These are phyloP conservation scores for Tanacetum coccineum DNA, from an alignment of 129 eudicot genomes.

Conservation along the genomic window DNA sequence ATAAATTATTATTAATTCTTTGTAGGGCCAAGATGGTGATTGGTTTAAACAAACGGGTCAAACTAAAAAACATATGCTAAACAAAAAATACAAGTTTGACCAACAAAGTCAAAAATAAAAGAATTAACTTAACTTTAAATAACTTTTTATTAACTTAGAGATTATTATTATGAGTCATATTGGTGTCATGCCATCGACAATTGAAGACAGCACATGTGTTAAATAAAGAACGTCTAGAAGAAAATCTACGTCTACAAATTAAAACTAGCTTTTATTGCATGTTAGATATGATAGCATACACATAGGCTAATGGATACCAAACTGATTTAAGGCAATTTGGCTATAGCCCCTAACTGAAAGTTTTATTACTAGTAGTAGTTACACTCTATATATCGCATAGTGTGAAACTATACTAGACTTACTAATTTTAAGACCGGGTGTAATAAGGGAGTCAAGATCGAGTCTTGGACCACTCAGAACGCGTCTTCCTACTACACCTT, in stretches of 20 bases:
- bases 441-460: too few relatives aligned
- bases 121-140: background rate
- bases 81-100: constrained; percentile 22
- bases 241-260: background rate
- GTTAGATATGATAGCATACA: background rate
- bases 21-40: background rate
- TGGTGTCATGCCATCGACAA: background rate
- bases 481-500: too few relatives aligned
- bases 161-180: background rate
- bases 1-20: background rate
- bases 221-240: constrained; percentile 5
- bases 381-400: too few relatives aligned
- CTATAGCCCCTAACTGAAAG: too few relatives aligned
- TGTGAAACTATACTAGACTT: too few relatives aligned
- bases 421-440: too few relatives aligned
- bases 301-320: constrained; percentile 5
- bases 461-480: too few relatives aligned
- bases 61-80: constrained; percentile 19
- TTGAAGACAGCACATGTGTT: background rate
- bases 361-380: too few relatives aligned
- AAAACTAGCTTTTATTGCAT: constrained; percentile 4
- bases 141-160: background rate
- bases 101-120: constrained; percentile 2
- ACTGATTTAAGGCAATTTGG: background rate
- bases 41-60: constrained; percentile 30